phyloP scores from a whole-genome alignment of 805 yeast genomes.

The Maudiozyma barnettii region DNA sequence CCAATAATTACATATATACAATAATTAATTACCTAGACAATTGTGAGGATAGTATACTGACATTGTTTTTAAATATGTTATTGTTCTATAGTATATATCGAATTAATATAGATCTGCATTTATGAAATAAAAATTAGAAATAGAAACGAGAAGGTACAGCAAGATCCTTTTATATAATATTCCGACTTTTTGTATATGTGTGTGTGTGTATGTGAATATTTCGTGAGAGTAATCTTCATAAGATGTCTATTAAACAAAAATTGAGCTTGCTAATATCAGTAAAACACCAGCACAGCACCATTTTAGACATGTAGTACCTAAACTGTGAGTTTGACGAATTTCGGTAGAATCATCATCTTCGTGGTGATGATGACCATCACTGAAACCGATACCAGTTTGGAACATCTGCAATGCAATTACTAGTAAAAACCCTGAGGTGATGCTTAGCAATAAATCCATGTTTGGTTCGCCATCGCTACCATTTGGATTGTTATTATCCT shows the following conservation, averaged over 20 bases:
- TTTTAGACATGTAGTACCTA: constrained; percentile 27
- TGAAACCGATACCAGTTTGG: constrained; percentile 70
- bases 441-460: constrained; percentile 42
- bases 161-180: too few species aligned
- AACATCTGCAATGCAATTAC: constrained; percentile 83
- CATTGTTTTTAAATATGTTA: not conserved
- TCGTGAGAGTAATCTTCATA: not conserved
- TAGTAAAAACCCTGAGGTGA: constrained; percentile 76
- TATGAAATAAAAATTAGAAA: not conserved
- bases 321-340: constrained; percentile 22
- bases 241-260: constrained; percentile 6
- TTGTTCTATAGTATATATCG: not conserved
- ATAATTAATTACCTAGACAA: too few species aligned
- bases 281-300: constrained; percentile 30
- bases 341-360: constrained; percentile 19
- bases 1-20: not conserved
- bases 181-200: too few species aligned
- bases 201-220: too few species aligned
- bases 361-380: constrained; percentile 49
- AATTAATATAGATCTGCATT: not conserved
- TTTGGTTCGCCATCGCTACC: constrained; percentile 31
- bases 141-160: not conserved
- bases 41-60: too few species aligned
- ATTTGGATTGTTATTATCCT: constrained; percentile 25
- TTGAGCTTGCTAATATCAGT: constrained; percentile 22